These are phyloP conservation scores for Kodamaea lidongshanica DNA, from an alignment of 805 yeast genomes.

Conservation along the genomic window DNA sequence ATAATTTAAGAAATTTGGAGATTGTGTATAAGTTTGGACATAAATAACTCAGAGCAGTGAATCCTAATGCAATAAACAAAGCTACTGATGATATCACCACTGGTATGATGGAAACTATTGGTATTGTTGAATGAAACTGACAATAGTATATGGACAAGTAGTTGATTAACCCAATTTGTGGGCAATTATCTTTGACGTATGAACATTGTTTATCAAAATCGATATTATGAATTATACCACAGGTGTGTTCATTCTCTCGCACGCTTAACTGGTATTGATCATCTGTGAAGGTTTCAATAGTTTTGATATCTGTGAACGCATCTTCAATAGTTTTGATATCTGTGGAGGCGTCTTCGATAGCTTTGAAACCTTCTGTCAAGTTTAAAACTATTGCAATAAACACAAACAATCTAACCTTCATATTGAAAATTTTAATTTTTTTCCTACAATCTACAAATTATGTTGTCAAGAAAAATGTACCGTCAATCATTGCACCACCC, in stretches of 20 bases:
- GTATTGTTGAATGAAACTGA: conserved; percentile 4
- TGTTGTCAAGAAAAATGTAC: too few species aligned
- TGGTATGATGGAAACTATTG: conserved; percentile 12
- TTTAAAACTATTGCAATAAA: not conserved
- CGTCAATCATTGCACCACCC: conserved; percentile 57
- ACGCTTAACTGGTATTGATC: not conserved
- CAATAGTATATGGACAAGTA: conserved; percentile 35
- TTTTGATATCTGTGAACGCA: not conserved
- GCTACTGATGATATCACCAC: conserved; percentile 24
- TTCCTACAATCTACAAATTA: too few species aligned
- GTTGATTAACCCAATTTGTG: conserved; percentile 30
- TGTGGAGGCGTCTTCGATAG: not conserved
- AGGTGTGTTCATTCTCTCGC: conserved; percentile 1
- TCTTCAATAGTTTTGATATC: conserved; percentile 1
- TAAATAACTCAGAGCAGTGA: conserved; percentile 74
- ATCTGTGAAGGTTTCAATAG: not conserved
- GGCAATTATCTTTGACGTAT: conserved; percentile 31
- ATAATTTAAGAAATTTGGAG: conserved; percentile 53
- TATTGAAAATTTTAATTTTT: too few species aligned
- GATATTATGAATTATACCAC: conserved; percentile 5
- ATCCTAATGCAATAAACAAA: conserved; percentile 60
- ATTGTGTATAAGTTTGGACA: conserved; percentile 72
- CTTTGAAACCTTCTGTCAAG: not conserved
- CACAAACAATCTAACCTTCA: too few species aligned
- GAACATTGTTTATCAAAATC: conserved; percentile 21